Percentiles rank a stretch among this genome's conserved stretches.
Evolutionary conservation across 768 basidiomycete species (phyloP).

Genomic region (Lactifluus hygrophoroides): DNA sequence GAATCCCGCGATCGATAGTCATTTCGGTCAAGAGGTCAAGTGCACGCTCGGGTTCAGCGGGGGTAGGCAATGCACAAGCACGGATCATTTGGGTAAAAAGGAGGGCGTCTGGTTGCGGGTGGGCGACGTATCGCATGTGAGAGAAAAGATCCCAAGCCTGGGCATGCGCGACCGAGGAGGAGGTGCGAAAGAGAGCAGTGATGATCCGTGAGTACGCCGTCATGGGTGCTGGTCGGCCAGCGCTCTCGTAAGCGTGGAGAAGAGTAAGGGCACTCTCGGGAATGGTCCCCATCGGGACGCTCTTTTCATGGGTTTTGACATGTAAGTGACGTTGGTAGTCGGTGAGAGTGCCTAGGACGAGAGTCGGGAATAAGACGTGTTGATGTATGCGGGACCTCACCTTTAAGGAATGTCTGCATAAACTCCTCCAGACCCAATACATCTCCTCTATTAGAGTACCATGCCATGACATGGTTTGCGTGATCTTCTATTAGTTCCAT

Average conservation of each 20-base stretch:
- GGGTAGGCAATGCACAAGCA: slow-evolving; percentile 58
- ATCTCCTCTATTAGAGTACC: slow-evolving; percentile 13
- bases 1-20: slow-evolving; percentile 58
- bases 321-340: slow-evolving; percentile 62
- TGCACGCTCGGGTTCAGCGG: slow-evolving; percentile 84
- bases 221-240: slow-evolving; percentile 56
- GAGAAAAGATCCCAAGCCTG: slow-evolving; percentile 92
- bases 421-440: slow-evolving; percentile 34
- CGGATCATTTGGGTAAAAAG: slow-evolving; percentile 84
- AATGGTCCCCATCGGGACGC: slow-evolving; percentile 38
- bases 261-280: slow-evolving; percentile 56
- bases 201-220: slow-evolving; percentile 68
- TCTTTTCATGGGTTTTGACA: slow-evolving; percentile 54
- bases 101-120: slow-evolving; percentile 62
- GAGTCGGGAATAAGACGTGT: slow-evolving; percentile 1
- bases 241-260: slow-evolving; percentile 65
- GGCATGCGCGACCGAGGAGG: slow-evolving; percentile 42
- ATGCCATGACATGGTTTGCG: slow-evolving; percentile 12
- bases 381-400: slow-evolving; percentile 27
- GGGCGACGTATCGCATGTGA: slow-evolving; percentile 95
- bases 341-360: slow-evolving; percentile 30
- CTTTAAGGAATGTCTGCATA: slow-evolving; percentile 32
- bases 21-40: slow-evolving; percentile 92
- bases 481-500: slow-evolving; percentile 27
- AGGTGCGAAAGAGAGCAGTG: slow-evolving; percentile 42